A percentile compares a stretch with the other conserved stretches of the same genome.
These are phyloP conservation scores for Malus hybrid DNA, from an alignment of 331 rosid genomes.

Conservation along the genomic window DNA sequence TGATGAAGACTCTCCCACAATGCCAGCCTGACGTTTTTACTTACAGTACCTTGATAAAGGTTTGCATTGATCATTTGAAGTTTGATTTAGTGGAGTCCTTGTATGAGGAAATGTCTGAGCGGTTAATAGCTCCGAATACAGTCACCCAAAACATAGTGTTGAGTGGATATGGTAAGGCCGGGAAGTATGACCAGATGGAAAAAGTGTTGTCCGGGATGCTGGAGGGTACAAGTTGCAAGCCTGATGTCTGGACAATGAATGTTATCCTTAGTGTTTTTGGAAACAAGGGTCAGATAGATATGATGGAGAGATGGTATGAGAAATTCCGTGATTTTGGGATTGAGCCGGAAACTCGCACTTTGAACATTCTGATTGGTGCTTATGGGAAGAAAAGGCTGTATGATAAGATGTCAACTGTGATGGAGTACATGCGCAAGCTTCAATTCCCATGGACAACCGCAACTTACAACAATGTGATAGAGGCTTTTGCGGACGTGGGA, in stretches of 20 bases:
- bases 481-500: slow-evolving; percentile 81
- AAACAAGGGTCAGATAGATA: slow-evolving; percentile 75
- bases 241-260: slow-evolving; percentile 99
- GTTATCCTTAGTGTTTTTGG: slow-evolving; percentile 83
- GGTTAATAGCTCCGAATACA: slow-evolving; percentile 60
- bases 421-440: slow-evolving; percentile 97
- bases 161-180: slow-evolving; percentile 88
- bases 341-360: slow-evolving; percentile 93
- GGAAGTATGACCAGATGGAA: slow-evolving; percentile 89
- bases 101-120: slow-evolving; percentile 70
- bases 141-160: slow-evolving; percentile 94
- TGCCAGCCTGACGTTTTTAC: slow-evolving; percentile 97
- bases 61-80: slow-evolving; percentile 61
- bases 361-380: slow-evolving; percentile 84
- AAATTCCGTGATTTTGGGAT: slow-evolving; percentile 82
- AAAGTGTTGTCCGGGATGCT: slow-evolving; percentile 77
- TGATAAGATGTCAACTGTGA: slow-evolving; percentile 93
- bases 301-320: slow-evolving; percentile 97
- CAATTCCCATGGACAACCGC: slow-evolving; percentile 96
- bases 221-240: slow-evolving; percentile 66
- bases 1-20: slow-evolving; percentile 73
- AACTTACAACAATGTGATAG: slow-evolving; percentile 91
- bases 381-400: slow-evolving; percentile 90
- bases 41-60: slow-evolving; percentile 75
- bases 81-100: slow-evolving; percentile 66